These are phyloP conservation scores for Verticillium nonalfalfae DNA, from an alignment of 2,329 filamentous ascomycete genomes.

Conservation along the genomic window DNA sequence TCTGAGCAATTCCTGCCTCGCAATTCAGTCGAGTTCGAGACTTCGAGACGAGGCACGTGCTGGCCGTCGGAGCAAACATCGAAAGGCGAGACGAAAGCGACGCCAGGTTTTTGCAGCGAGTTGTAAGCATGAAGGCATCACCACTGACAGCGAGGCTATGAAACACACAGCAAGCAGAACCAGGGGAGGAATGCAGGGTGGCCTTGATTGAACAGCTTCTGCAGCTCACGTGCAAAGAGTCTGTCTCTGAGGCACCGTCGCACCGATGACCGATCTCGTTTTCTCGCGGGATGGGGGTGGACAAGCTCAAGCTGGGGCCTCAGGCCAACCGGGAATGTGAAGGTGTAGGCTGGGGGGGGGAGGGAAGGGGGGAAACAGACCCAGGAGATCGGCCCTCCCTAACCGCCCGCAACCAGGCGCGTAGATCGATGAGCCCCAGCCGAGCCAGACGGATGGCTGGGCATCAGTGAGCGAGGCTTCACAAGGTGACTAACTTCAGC, in stretches of 20 bases:
- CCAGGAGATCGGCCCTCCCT: not conserved
- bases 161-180: not conserved
- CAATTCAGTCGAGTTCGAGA: not conserved
- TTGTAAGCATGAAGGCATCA: not conserved
- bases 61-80: not conserved
- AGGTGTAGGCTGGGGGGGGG: not conserved
- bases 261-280: not conserved
- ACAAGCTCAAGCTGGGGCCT: not conserved
- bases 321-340: not conserved
- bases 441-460: not conserved
- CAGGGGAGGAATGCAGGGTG: not conserved
- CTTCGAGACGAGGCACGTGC: not conserved
- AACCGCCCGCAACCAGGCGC: not conserved
- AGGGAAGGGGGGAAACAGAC: not conserved
- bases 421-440: not conserved
- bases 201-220: not conserved
- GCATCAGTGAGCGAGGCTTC: not conserved
- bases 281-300: not conserved
- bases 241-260: not conserved
- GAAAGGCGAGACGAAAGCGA: not conserved
- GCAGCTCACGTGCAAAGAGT: not conserved
- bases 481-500: not conserved
- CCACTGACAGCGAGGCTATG: not conserved
- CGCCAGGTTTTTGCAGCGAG: not conserved
- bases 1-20: not conserved